A percentile compares a stretch with the other conserved stretches of the same genome.
Evolutionary conservation across 345 rosid genomes (phyloP).

Genomic region (Citrus unshiu): DNA sequence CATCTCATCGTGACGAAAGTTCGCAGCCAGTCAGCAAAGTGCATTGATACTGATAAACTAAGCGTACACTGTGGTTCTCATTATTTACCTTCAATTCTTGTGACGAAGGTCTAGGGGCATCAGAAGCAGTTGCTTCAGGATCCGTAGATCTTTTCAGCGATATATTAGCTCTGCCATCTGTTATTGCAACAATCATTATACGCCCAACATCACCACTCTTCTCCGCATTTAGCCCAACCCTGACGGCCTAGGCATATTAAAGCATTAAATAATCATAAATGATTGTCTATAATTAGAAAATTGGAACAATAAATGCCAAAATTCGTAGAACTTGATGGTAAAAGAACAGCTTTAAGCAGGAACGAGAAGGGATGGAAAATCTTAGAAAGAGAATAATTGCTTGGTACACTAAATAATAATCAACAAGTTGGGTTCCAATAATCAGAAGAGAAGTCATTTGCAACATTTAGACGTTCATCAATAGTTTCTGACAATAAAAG

Average conservation of each 20-base stretch:
- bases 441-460: neutral
- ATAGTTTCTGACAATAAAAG: neutral
- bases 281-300: neutral
- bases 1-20: neutral
- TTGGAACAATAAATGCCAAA: neutral
- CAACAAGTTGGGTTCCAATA: neutral
- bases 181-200: constrained; percentile 88
- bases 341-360: neutral
- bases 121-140: constrained; percentile 66
- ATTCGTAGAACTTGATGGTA: neutral
- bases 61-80: neutral
- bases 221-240: constrained; percentile 96
- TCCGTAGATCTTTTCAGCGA: constrained; percentile 87
- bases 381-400: neutral
- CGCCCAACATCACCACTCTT: constrained; percentile 98
- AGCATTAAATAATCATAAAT: constrained; percentile 6
- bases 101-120: constrained; percentile 80
- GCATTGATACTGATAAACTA: neutral
- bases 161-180: constrained; percentile 94
- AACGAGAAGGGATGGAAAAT: neutral
- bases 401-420: neutral
- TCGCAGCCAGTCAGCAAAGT: neutral
- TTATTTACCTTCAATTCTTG: constrained; percentile 80
- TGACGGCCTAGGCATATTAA: constrained; percentile 56
- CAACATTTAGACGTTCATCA: neutral